Evolutionary conservation across 2,329 filamentous ascomycete genomes (phyloP).

Genomic region (Chaetoscypha palmicola): DNA sequence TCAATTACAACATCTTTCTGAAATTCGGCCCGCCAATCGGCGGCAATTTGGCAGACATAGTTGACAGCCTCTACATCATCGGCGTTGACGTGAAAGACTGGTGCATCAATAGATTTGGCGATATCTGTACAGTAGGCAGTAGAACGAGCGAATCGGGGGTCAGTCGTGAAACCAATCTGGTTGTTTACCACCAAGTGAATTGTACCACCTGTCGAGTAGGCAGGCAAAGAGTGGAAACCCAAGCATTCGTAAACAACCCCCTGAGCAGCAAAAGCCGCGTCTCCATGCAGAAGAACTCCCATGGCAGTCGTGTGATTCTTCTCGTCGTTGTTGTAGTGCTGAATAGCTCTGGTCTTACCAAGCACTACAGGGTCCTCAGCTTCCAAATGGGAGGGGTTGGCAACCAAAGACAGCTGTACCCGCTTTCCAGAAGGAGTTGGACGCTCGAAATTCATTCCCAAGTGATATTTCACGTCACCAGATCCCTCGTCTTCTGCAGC

Average conservation of each 20-base stretch:
- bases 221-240: conserved; percentile 91
- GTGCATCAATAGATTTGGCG: conserved; percentile 96
- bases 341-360: conserved; percentile 94
- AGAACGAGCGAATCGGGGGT: conserved; percentile 93
- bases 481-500: conserved; percentile 92
- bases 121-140: conserved; percentile 99
- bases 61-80: conserved; percentile 98
- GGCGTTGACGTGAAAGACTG: conserved; percentile 98
- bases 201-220: conserved; percentile 94
- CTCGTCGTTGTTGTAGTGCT: conserved; percentile 98
- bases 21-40: conserved; percentile 98
- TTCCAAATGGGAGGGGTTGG: conserved; percentile 96
- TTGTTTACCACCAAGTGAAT: conserved; percentile 98
- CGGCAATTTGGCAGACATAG: conserved; percentile 93
- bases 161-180: conserved; percentile 99
- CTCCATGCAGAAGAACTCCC: conserved; percentile 92
- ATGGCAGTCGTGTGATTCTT: conserved; percentile 82
- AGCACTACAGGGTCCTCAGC: conserved; percentile 97
- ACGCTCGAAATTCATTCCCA: conserved; percentile 99
- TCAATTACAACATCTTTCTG: conserved; percentile 98
- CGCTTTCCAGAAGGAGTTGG: conserved; percentile 97
- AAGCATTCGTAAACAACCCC: conserved; percentile 98
- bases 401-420: conserved; percentile 96
- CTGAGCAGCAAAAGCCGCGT: conserved; percentile 93
- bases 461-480: conserved; percentile 97